Percentiles rank a stretch among this genome's conserved stretches.
Conservation (phyloP, 768 basidiomycete genomes). For the Pleurotus citrinopileatus region DNA sequence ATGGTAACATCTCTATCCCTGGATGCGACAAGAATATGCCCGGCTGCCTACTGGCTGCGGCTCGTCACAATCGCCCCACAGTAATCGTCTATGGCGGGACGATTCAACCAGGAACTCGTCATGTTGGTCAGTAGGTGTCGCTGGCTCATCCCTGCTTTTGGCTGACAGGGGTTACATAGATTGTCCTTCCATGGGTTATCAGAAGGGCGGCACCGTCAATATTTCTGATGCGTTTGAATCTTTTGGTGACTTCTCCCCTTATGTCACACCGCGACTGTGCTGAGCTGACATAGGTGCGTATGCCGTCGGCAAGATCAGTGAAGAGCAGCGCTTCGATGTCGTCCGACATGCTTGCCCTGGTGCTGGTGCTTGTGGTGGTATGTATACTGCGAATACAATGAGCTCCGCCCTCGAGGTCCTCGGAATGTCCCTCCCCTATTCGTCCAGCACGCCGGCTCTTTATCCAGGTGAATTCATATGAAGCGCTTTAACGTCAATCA, state of each 20-base stretch:
- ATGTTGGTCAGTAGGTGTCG: slow-evolving; percentile 44
- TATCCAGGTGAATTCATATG: too few relatives aligned
- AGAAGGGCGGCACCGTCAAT: slow-evolving; percentile 81
- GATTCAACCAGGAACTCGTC: slow-evolving; percentile 73
- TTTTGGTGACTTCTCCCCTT: slow-evolving; percentile 47
- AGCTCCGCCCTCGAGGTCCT: slow-evolving; percentile 80
- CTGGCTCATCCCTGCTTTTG: not conserved
- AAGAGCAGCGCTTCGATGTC: slow-evolving; percentile 82
- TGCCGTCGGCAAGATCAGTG: slow-evolving; percentile 70
- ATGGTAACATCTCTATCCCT: slow-evolving; percentile 83
- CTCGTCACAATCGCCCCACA: slow-evolving; percentile 83
- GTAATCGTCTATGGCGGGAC: slow-evolving; percentile 88
- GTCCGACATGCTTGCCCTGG: slow-evolving; percentile 85
- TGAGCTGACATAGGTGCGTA: slow-evolving; percentile 55
- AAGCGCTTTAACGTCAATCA: too few relatives aligned
- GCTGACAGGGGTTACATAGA: slow-evolving; percentile 34
- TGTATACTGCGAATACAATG: slow-evolving; percentile 94
- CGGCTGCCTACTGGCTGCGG: slow-evolving; percentile 83
- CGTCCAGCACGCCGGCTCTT: slow-evolving; percentile 72
- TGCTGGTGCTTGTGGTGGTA: slow-evolving; percentile 82
- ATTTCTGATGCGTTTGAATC: slow-evolving; percentile 86
- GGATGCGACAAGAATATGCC: slow-evolving; percentile 96
- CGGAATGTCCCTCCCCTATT: slow-evolving; percentile 85
- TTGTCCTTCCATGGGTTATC: slow-evolving; percentile 74
- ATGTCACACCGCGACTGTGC: not conserved